phyloP scores from a whole-genome alignment of 2,329 filamentous ascomycete genomes.

The Calonectria crousiana region DNA sequence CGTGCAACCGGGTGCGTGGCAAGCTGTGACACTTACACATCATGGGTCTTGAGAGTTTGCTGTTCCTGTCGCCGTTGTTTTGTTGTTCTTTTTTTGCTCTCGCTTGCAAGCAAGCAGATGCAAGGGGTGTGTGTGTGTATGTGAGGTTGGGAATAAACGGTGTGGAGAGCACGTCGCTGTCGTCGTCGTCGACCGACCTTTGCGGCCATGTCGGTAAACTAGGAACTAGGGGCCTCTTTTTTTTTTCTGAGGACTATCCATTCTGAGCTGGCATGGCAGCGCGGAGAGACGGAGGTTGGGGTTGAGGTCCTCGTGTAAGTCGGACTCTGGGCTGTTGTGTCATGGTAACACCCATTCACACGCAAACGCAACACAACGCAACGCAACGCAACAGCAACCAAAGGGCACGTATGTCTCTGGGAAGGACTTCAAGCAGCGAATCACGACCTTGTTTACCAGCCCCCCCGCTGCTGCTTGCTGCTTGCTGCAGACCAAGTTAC shows the following conservation, averaged over 20 bases:
- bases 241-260: neutral
- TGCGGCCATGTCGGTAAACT: neutral
- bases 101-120: neutral
- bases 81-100: neutral
- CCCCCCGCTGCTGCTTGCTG: neutral
- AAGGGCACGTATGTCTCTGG: neutral
- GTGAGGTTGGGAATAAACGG: neutral
- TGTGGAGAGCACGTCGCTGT: neutral
- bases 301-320: neutral
- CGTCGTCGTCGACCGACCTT: neutral
- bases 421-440: neutral
- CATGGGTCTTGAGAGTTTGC: neutral
- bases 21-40: slow-evolving; percentile 5
- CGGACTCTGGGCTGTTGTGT: neutral
- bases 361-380: neutral
- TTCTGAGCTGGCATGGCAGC: neutral
- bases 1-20: neutral
- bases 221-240: neutral
- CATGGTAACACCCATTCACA: neutral
- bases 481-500: neutral
- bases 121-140: too few relatives aligned
- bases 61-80: neutral
- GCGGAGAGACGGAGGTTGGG: neutral
- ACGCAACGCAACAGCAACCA: neutral
- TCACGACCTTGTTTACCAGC: neutral